Conservation (phyloP, 2,329 filamentous ascomycete species). For the Neurospora sp. region DNA sequence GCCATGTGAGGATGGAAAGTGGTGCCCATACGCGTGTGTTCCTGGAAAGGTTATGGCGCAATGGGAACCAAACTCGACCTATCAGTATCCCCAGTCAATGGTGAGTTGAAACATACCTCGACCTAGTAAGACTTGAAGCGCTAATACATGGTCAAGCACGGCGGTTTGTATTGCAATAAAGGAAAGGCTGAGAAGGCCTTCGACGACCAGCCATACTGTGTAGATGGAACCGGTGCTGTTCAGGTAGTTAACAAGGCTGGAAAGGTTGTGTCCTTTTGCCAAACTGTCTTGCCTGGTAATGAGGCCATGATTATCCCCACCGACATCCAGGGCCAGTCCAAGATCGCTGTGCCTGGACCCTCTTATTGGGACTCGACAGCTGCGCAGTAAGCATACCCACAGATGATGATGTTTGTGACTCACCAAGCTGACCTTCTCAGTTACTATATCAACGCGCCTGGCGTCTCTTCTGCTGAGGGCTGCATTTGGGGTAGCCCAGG, state of each 20-base stretch:
- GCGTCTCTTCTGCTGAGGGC: slow-evolving; percentile 45
- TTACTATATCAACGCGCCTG: slow-evolving; percentile 71
- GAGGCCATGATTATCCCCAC: slow-evolving; percentile 78
- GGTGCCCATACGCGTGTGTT: slow-evolving; percentile 70
- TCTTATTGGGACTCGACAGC: slow-evolving; percentile 64
- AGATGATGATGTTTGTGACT: not conserved
- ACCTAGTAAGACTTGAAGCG: not conserved
- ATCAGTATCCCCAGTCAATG: slow-evolving; percentile 62
- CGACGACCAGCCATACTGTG: slow-evolving; percentile 56
- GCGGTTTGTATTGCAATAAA: slow-evolving; percentile 62
- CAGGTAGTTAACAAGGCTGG: slow-evolving; percentile 56
- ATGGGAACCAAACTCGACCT: slow-evolving; percentile 63
- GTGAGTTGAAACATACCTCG: slow-evolving; percentile 34
- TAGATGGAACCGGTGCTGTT: slow-evolving; percentile 56
- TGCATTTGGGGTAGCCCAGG: slow-evolving; percentile 61
- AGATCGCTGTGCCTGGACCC: slow-evolving; percentile 59
- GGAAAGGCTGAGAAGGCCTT: slow-evolving; percentile 63
- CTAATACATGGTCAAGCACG: slow-evolving; percentile 42
- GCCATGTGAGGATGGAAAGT: slow-evolving; percentile 53
- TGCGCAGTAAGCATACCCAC: slow-evolving; percentile 54
- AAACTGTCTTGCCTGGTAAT: slow-evolving; percentile 69
- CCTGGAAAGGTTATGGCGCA: slow-evolving; percentile 68
- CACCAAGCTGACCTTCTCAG: slow-evolving; percentile 28
- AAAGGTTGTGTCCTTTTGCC: slow-evolving; percentile 58
- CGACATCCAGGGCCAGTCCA: slow-evolving; percentile 44